Base-by-base conservation (phyloP, 768 basidiomycete genomes). In the Lyophyllum shimeji region DNA sequence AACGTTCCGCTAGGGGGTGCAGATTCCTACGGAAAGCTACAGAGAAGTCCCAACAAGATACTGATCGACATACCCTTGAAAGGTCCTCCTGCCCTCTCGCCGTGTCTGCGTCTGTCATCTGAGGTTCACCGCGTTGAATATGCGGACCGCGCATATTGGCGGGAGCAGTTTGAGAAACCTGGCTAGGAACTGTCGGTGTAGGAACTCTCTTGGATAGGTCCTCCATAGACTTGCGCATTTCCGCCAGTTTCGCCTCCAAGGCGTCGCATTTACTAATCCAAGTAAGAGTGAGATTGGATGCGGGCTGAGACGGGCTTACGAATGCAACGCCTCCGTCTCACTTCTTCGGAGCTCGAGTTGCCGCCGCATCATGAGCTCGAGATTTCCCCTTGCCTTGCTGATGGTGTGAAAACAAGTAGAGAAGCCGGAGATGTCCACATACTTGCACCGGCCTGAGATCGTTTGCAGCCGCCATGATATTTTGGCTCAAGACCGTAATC, bases 401-500 rank as follows among this genome's bases (percentile, higher is more conserved):
- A 15, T 40, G 29, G 24, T 24, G 40, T 59, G 20, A 50, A 48
- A 18, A 29, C 23, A 24, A 54, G 29, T 17, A 17, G 45, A 45
- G 25, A 46, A 52, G 27, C 34, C 2, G 23, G 37, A 47, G 31
- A n/a, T 25, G 6, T 23, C 37, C 43, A 45, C 52, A 42, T 59
- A 86, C 92, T 81, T 95, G 93, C 4, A 94, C 89, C 0, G 93
- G 93, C 23, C 94, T 83, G 49, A 95, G 72, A 63, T 94, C 93
- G 65, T 96, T 96, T 34, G 90, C 90, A 17, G 90, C 89, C 13
- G 87, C 90, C 84, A 95, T 91, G 54, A 96, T 79, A 68, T 95
- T 96, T 68, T 92, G 89, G 7, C 84, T 84, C 51, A 93, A 80
- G 1, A 90, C 76, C 11, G 80, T 84, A 50, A 95, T 87, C 89